A percentile compares a stretch with the other conserved stretches of the same genome.
Evolutionary conservation across 306 rosid genomes (phyloP).

Genomic region (Cucurbita ficifolia): DNA sequence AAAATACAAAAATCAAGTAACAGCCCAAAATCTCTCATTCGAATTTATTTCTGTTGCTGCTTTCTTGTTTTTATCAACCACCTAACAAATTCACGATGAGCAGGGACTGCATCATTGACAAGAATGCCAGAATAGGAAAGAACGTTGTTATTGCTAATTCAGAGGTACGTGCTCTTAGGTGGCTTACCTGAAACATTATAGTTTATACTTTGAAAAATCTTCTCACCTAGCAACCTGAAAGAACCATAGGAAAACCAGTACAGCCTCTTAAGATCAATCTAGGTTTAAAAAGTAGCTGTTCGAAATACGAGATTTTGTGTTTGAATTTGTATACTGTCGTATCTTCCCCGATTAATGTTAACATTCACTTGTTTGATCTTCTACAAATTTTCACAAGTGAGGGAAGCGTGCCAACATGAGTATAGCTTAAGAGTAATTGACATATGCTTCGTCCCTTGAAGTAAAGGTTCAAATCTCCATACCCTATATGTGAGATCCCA

Average conservation of each 20-base stretch:
- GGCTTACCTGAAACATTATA: neutral
- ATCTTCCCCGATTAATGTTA: neutral
- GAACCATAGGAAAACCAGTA: neutral
- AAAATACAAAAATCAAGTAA: slow-evolving; percentile 70
- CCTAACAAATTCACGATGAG: slow-evolving; percentile 4
- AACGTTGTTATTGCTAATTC: slow-evolving; percentile 59
- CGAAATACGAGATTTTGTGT: neutral
- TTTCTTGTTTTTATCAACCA: slow-evolving; percentile 9
- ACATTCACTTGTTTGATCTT: neutral
- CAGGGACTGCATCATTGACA: slow-evolving; percentile 88
- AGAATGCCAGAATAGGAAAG: slow-evolving; percentile 82
- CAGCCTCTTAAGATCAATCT: neutral
- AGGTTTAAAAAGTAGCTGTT: neutral
- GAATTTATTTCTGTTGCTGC: neutral
- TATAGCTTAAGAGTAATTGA: too few relatives aligned
- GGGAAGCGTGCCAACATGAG: neutral
- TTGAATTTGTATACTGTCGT: too few relatives aligned
- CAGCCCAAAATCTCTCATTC: neutral
- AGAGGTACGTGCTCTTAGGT: slow-evolving; percentile 28
- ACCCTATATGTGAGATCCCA: too few relatives aligned
- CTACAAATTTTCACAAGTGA: neutral
- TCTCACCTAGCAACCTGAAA: neutral
- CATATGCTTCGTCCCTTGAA: neutral
- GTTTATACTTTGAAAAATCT: neutral
- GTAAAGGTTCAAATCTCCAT: too few relatives aligned